Conservation (phyloP, 495 filamentous ascomycete species). For the Hyaloscypha finlandica region DNA sequence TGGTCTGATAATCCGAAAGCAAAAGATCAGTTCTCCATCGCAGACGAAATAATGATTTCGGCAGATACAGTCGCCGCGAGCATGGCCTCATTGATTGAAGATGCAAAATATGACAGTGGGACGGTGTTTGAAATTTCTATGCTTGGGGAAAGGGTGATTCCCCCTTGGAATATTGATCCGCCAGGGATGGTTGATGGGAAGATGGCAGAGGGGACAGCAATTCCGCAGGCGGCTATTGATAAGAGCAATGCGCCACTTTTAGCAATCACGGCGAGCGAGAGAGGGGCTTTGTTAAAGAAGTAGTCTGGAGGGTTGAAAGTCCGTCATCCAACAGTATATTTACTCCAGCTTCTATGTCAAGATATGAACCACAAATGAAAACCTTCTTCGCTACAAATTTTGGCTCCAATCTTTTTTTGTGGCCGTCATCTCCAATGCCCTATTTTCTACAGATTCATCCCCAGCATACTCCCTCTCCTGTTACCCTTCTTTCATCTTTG, state of each 20-base stretch:
- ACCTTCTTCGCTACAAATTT: no score
- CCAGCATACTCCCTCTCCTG: no score
- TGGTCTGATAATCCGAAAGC: slow-evolving; percentile 27
- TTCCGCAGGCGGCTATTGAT: not conserved
- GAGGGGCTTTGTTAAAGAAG: not conserved
- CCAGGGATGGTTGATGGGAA: not conserved
- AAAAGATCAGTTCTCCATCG: slow-evolving; percentile 27
- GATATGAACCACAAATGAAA: no score
- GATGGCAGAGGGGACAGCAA: not conserved
- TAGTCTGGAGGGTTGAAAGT: no score
- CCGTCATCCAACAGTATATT: no score
- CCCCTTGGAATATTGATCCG: not conserved
- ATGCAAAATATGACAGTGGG: slow-evolving; percentile 11
- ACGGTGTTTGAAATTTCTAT: not conserved
- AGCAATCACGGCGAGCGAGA: not conserved
- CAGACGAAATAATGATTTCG: not conserved
- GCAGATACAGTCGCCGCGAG: slow-evolving; percentile 1
- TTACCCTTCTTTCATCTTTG: no score
- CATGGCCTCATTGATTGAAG: slow-evolving; percentile 6
- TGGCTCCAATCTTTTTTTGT: no score
- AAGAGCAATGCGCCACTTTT: not conserved
- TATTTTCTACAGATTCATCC: no score
- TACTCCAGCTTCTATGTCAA: no score
- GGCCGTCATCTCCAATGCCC: no score
- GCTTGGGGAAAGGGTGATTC: not conserved